Conservation (phyloP, 2,329 filamentous ascomycete genomes). For the Diaporthe vaccinii region DNA sequence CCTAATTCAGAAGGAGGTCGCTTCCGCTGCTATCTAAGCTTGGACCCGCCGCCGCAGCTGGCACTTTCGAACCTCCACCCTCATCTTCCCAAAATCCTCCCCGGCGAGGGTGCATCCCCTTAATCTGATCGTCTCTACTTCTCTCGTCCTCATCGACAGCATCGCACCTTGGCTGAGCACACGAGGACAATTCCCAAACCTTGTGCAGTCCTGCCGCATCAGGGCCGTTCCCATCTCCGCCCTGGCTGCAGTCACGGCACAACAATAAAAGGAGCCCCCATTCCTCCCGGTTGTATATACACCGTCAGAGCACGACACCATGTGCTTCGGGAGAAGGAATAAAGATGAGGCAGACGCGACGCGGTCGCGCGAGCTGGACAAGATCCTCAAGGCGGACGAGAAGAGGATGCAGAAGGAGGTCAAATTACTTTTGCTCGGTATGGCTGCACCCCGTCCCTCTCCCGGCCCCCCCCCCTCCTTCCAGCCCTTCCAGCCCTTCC, state of each 20-base stretch:
- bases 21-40: conserved; percentile 31
- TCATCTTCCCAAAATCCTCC: conserved; percentile 30
- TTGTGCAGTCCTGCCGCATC: background rate
- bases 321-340: conserved; percentile 71
- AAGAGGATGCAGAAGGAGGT: conserved; percentile 89
- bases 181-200: conserved; percentile 15
- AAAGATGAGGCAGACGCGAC: conserved; percentile 64
- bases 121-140: conserved; percentile 6
- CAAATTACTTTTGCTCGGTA: conserved; percentile 94
- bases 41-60: conserved; percentile 34
- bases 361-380: conserved; percentile 85
- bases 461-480: background rate
- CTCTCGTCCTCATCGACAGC: conserved; percentile 14
- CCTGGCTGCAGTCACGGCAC: conserved; percentile 17
- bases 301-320: conserved; percentile 51
- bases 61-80: conserved; percentile 21
- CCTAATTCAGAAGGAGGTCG: conserved; percentile 21
- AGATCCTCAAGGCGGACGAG: conserved; percentile 86
- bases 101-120: conserved; percentile 25
- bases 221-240: conserved; percentile 1
- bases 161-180: background rate
- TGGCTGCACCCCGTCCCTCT: conserved; percentile 48
- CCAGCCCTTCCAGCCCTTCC: background rate
- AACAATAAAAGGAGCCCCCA: conserved; percentile 7
- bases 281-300: conserved; percentile 24